Base-by-base conservation (phyloP, 148 eudicot species). In the Pouteria glomerata region DNA sequence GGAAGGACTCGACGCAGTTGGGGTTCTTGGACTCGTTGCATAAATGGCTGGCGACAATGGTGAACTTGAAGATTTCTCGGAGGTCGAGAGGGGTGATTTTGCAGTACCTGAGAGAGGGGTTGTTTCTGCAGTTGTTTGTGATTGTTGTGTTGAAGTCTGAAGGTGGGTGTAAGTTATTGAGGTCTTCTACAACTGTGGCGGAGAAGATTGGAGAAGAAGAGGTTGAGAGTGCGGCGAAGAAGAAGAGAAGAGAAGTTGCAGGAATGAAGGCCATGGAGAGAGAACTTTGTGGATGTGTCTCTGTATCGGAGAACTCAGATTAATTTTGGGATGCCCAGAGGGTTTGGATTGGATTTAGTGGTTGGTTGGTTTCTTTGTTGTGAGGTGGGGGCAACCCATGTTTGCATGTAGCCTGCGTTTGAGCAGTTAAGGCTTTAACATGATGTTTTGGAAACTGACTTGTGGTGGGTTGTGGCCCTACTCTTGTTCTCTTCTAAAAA, bases 101-200 rank as follows among this genome's bases (percentile, higher is more conserved):
- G 76, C 81, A 81, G 78, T 73, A 81, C 59, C 73, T 73, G 37
- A 81, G 81, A 33, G 69, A 77, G 6, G 81, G 84, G 33, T 70
- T 70, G 39, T 16, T 24, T 64, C 45, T 73, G 61, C 84, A 81
- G 76, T 81, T 81, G 66, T 69, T 77, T 52, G 73, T 4, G 47
- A 81, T 59, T 24, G 81, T 81, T 50, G 72, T 57, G 53, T 74
- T 81, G 68, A 81, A 81, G 34, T 77, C 73, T 59, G 81, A 78
- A 19, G 84, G 81, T 15, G 81, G 84, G 57, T 51, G 56, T 2
- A 81, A 57, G 57, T 51, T 81, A 66, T 74, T 77, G 39, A 81
- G 78, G 19, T 77, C 84, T 65, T 81, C 59, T 24, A 81, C 60
- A 24, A 77, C 73, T 18, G 78, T 39, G 16, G 78, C 75, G 5